Evolutionary conservation across 306 rosid genomes (phyloP).

Genomic region (Cicer bijugum): DNA sequence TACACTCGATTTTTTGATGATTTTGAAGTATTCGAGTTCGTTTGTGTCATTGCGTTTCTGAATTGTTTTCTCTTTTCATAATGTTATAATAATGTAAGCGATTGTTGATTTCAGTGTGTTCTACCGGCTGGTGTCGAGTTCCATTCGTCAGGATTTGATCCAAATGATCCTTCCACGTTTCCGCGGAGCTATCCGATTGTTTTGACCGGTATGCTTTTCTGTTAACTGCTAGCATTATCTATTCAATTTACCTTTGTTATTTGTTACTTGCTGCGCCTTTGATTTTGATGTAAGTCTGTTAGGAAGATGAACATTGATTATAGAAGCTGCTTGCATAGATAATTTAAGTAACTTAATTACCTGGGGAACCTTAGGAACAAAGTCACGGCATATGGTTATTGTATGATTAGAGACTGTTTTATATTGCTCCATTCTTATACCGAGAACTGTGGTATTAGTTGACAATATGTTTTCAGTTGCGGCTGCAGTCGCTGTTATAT

Average conservation of each 20-base stretch:
- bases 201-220: conserved; percentile 71
- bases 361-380: neutral
- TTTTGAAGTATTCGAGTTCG: neutral
- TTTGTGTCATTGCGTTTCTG: conserved; percentile 21
- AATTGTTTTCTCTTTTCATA: conserved; percentile 27
- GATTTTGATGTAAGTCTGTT: conserved; percentile 1
- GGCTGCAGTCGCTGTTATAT: no score
- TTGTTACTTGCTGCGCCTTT: neutral
- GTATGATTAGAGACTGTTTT: conserved; percentile 34
- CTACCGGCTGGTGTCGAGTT: conserved; percentile 93
- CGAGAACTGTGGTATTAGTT: conserved; percentile 17
- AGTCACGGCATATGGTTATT: neutral
- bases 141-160: conserved; percentile 70
- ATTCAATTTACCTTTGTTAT: conserved; percentile 19
- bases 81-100: conserved; percentile 26
- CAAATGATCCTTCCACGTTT: conserved; percentile 63
- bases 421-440: conserved; percentile 26
- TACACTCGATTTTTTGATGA: neutral
- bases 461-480: neutral
- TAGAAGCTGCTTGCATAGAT: conserved; percentile 29
- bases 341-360: conserved; percentile 37
- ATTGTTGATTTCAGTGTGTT: conserved; percentile 75
- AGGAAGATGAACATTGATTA: conserved; percentile 27
- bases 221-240: conserved; percentile 11
- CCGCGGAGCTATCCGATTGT: conserved; percentile 96